Base-by-base conservation (phyloP, 345 rosid species). In the Carallia pectinifolia region DNA sequence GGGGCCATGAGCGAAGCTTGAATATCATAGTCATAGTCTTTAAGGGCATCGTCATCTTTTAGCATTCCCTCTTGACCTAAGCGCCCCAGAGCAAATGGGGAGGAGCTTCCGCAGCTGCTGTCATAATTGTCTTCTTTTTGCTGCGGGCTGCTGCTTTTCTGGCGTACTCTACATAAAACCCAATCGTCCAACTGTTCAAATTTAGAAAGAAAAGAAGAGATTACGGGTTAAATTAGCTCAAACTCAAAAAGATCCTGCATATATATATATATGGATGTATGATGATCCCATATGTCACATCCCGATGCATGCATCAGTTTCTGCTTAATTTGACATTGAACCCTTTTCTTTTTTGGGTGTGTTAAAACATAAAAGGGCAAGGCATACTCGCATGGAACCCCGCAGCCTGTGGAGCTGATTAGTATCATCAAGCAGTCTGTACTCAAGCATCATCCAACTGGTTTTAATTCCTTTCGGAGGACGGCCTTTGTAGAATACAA, bases 381-480 rank as follows among this genome's bases (percentile, higher is more conserved):
- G 30, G 68, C 84, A 74, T 71, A 84, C 84, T n/a, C 75, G 75
- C 88, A 80, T 82, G 0, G 88, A 75, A 71, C 80, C 76, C 44
- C 65, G 65, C 48, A 68, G 76, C 71, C 61, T 71, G 6, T 34
- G 81, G 33, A 76, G 70, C 47, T 44, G 60, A 53, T 72, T 73
- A 55, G 74, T 31, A 37, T 74, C 75, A 59, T 76, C 72, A 19
- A 78, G 74, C 36, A 81, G 81, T 69, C 81, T 72, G 65, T 81
- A 77, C 69, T 83, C 87, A 6, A 59, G 77, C 89, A 85, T 81
- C 76, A 67, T 69, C 82, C 85, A 83, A 29, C 62, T 73, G 18
- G 89, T 85, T 70, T 83, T 85, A 13, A 23, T 53, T 16, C 82
- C 87, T 67, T 77, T 79, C 2, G 77, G 80, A 61, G 85, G 82